These are phyloP conservation scores for Cytospora leucostoma DNA, from an alignment of 2,329 filamentous ascomycete genomes.

Conservation along the genomic window DNA sequence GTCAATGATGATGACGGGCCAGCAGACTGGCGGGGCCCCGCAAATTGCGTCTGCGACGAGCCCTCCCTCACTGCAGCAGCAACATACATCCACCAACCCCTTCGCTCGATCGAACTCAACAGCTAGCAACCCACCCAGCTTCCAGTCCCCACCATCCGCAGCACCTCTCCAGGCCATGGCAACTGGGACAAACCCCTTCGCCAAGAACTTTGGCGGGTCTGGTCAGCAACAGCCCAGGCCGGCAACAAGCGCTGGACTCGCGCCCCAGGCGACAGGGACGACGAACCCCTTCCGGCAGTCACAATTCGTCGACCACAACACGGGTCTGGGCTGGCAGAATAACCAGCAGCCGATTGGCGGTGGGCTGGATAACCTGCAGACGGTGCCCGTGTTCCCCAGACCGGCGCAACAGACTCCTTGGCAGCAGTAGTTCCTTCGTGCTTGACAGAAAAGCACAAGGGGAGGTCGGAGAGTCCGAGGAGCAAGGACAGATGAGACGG, in stretches of 20 bases:
- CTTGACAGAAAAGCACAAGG: neutral
- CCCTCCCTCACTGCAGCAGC: conserved; percentile 49
- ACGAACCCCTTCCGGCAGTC: conserved; percentile 96
- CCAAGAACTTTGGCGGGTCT: conserved; percentile 45
- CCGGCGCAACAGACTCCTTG: conserved; percentile 66
- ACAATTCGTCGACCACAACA: conserved; percentile 84
- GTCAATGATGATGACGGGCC: conserved; percentile 72
- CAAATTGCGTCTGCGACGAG: conserved; percentile 42
- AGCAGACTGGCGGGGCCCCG: conserved; percentile 50
- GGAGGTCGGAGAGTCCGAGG: neutral
- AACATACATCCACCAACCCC: conserved; percentile 72
- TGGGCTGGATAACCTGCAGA: conserved; percentile 75
- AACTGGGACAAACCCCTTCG: conserved; percentile 63
- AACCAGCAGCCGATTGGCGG: conserved; percentile 78
- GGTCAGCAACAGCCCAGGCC: conserved; percentile 44
- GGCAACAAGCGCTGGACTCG: conserved; percentile 53
- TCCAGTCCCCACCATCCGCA: conserved; percentile 45
- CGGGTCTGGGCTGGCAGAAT: conserved; percentile 86
- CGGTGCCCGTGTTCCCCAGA: conserved; percentile 82
- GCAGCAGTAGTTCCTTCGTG: conserved; percentile 48
- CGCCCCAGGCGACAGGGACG: conserved; percentile 78
- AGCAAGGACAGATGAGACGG: neutral
- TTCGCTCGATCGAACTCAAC: conserved; percentile 70
- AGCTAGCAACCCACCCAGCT: conserved; percentile 41
- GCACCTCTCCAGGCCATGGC: conserved; percentile 50